Conservation (phyloP, 2,329 filamentous ascomycete species). For the Sporothrix mexicana region DNA sequence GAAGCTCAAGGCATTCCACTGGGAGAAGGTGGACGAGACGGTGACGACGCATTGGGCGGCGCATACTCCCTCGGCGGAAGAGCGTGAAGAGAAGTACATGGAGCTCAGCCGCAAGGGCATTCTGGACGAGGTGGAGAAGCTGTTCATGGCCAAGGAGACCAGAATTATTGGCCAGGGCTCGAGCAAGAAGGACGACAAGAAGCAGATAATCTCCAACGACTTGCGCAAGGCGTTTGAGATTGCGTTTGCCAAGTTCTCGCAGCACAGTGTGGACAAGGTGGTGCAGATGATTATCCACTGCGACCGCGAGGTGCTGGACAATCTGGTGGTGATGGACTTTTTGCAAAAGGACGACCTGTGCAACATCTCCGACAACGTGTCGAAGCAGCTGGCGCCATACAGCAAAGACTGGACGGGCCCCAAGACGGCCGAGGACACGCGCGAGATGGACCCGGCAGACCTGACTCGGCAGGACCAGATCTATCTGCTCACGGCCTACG, state of each 20-base stretch:
- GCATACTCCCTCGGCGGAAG: slow-evolving; percentile 82
- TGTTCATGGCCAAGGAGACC: slow-evolving; percentile 97
- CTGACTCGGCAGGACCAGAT: slow-evolving; percentile 95
- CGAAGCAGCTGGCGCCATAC: slow-evolving; percentile 92
- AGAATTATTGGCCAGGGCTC: slow-evolving; percentile 76
- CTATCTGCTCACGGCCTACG: slow-evolving; percentile 89
- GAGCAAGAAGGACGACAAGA: slow-evolving; percentile 90
- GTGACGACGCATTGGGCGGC: slow-evolving; percentile 92
- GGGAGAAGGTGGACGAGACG: slow-evolving; percentile 96
- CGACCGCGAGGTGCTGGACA: slow-evolving; percentile 86
- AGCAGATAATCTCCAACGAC: slow-evolving; percentile 92
- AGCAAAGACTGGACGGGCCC: slow-evolving; percentile 95
- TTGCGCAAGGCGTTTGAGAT: slow-evolving; percentile 92
- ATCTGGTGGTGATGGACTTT: slow-evolving; percentile 94
- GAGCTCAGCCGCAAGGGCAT: slow-evolving; percentile 95
- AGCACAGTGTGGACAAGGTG: slow-evolving; percentile 79
- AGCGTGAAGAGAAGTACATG: slow-evolving; percentile 92
- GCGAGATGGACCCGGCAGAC: slow-evolving; percentile 85
- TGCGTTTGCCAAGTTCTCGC: slow-evolving; percentile 90
- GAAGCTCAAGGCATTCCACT: slow-evolving; percentile 98
- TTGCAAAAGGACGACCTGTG: slow-evolving; percentile 90
- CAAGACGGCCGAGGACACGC: slow-evolving; percentile 74
- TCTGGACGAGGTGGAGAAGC: slow-evolving; percentile 93
- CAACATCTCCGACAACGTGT: slow-evolving; percentile 86
- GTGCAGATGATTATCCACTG: slow-evolving; percentile 95